phyloP scores from a whole-genome alignment of 257 asterid genomes.

The Echites panduratus region DNA sequence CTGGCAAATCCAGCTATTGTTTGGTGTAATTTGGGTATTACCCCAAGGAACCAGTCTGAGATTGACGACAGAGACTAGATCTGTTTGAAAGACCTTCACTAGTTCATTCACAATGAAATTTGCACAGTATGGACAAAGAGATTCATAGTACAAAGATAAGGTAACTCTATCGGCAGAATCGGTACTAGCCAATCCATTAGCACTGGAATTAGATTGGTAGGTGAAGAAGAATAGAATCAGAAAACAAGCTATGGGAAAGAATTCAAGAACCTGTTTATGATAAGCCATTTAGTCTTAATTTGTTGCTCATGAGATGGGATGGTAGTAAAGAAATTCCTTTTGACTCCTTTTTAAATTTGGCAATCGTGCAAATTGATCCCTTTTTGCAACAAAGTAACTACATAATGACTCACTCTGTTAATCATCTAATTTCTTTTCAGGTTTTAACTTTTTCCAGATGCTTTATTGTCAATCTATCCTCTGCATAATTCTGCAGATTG shows the following conservation, averaged over 20 bases:
- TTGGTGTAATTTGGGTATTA: conserved; percentile 56
- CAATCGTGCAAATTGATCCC: background rate
- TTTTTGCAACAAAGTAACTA: background rate
- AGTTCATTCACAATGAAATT: conserved; percentile 69
- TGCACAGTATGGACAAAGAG: conserved; percentile 89
- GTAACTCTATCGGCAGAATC: conserved; percentile 27
- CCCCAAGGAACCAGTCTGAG: conserved; percentile 95
- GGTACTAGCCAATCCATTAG: background rate
- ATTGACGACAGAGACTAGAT: conserved; percentile 58
- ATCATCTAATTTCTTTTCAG: conserved; percentile 7
- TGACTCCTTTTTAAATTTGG: background rate
- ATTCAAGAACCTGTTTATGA: conserved; percentile 8
- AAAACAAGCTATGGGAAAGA: conserved; percentile 11
- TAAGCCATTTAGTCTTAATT: conserved; percentile 29
- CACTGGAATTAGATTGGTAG: conserved; percentile 15
- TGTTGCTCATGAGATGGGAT: background rate
- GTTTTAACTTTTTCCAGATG: background rate
- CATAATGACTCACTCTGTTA: background rate
- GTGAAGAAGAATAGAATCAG: conserved; percentile 19
- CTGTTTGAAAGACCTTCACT: conserved; percentile 56
- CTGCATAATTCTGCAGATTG: background rate
- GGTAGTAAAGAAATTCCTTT: background rate
- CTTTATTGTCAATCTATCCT: background rate
- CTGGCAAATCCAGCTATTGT: conserved; percentile 79
- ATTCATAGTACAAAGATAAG: conserved; percentile 63